These are phyloP conservation scores for Phytopythium helicoides DNA, from an alignment of 352 stramenopile genomes.

Conservation along the genomic window DNA sequence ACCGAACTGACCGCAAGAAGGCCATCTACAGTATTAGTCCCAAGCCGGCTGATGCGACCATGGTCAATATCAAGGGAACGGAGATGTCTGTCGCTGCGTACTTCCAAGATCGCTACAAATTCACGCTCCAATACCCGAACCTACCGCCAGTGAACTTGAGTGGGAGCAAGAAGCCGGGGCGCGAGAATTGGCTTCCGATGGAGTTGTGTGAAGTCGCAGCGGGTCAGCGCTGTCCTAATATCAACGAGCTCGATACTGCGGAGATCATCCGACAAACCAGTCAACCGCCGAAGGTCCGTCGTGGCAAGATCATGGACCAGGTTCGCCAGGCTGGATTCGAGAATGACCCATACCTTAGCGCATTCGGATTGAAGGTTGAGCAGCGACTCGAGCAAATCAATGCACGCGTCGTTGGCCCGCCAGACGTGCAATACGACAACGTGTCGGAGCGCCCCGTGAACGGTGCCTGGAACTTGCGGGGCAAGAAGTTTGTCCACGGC, in stretches of 20 bases:
- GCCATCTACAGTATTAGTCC: slow-evolving; percentile 52
- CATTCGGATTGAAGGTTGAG: slow-evolving; percentile 64
- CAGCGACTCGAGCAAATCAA: slow-evolving; percentile 45
- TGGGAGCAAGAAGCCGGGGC: slow-evolving; percentile 44
- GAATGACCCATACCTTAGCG: slow-evolving; percentile 58
- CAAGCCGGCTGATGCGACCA: slow-evolving; percentile 35
- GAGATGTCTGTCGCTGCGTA: slow-evolving; percentile 57
- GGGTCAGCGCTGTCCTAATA: slow-evolving; percentile 67
- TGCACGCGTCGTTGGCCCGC: slow-evolving; percentile 49
- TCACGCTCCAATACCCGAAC: slow-evolving; percentile 51
- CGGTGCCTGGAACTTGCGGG: slow-evolving; percentile 75
- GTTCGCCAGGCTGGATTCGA: slow-evolving; percentile 63
- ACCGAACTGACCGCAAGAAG: slow-evolving; percentile 59
- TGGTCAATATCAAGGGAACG: slow-evolving; percentile 53
- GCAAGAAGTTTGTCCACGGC: slow-evolving; percentile 65
- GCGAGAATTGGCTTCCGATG: slow-evolving; percentile 71
- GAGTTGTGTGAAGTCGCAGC: slow-evolving; percentile 77
- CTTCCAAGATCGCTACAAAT: slow-evolving; percentile 58
- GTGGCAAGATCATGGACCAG: slow-evolving; percentile 60
- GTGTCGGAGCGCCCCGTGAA: slow-evolving; percentile 55
- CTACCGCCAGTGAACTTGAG: slow-evolving; percentile 68
- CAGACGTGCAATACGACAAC: slow-evolving; percentile 60
- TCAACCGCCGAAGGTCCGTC: slow-evolving; percentile 38
- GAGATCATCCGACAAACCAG: slow-evolving; percentile 81
- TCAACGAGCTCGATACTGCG: slow-evolving; percentile 76